Conservation (phyloP, 2,329 filamentous ascomycete species). For the Colletotrichum viniferum region DNA sequence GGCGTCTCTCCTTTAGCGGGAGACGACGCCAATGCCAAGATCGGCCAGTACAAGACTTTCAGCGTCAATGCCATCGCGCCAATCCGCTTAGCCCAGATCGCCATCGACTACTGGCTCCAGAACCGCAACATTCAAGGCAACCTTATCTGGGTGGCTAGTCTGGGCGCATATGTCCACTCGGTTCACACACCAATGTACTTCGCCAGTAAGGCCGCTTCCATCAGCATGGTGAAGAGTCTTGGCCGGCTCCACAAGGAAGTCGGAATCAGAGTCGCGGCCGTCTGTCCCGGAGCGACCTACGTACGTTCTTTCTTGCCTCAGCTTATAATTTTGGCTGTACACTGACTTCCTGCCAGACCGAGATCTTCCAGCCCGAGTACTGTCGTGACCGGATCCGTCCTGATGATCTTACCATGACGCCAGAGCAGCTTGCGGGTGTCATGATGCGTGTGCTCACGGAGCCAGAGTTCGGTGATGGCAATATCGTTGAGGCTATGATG, state of each 20-base stretch:
- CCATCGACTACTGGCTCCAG: slow-evolving; percentile 32
- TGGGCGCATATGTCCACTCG: slow-evolving; percentile 32
- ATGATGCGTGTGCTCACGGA: slow-evolving; percentile 16
- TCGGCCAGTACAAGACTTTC: slow-evolving; percentile 28
- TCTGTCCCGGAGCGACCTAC: neutral
- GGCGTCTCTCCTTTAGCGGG: slow-evolving; percentile 24
- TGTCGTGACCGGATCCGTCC: neutral
- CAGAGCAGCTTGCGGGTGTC: neutral
- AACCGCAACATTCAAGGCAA: slow-evolving; percentile 39
- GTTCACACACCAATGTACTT: slow-evolving; percentile 34
- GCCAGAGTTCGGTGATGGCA: slow-evolving; percentile 24
- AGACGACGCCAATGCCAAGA: slow-evolving; percentile 23
- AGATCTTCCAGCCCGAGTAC: neutral
- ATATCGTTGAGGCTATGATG: slow-evolving; percentile 22
- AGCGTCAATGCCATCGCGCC: slow-evolving; percentile 30
- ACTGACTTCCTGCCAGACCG: neutral
- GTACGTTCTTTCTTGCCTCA: neutral
- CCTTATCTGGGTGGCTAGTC: slow-evolving; percentile 29
- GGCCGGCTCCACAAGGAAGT: neutral
- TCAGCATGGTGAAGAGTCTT: neutral
- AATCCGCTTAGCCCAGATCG: slow-evolving; percentile 30
- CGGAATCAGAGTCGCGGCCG: neutral
- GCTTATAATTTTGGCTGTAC: neutral
- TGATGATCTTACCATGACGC: neutral
- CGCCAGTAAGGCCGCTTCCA: slow-evolving; percentile 31